Base-by-base conservation (phyloP, 1,284 basidiomycete species). In the Trametes polyzona region DNA sequence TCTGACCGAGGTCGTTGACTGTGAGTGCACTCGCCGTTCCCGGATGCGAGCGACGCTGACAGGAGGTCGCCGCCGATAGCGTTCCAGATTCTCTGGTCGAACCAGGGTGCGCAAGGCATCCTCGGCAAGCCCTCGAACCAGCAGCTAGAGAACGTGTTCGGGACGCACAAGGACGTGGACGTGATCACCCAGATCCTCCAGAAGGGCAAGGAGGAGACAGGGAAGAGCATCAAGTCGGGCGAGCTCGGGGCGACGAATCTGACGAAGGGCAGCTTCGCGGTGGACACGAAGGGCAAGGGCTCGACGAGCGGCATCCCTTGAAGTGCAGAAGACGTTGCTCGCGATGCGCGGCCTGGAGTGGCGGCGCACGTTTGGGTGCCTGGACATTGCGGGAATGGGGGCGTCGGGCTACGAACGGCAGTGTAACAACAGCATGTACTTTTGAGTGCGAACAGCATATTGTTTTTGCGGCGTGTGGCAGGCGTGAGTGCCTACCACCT, bases 101-200 rank as follows among this genome's bases (percentile, higher is more conserved):
- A 72, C 23, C 88, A 91, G 70, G 92, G 91, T 11, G 71, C 80
- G 10, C 90, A 92, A 71, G 92, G 92, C 8, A 70, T 84, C 43
- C 80, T 92, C 39, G 83, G 86, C 29, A 76, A 78, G 52, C 80
- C 88, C 7, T 93, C 91, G 16, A 85, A 88, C 47, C 91, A 93
- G 68, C 86, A 92, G 67, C 82, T 93, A 39, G 89, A 92, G 47
- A 86, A 74, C 58, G 75, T 74, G 24, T 93, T 93, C 64, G 86
- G 81, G 30, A 81, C 87, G 8, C 72, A 76, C 65, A 86, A 84
- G 55, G 88, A 92, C 48, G 68, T 76, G 27, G 88, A 91, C 3
- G 86, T 88, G 14, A 72, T 90, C 23, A 68, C 72, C 50, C 69
- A 72, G 17, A 78, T 93, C 53, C 76, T 93, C 52, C 65, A 84